Evolutionary conservation across 306 rosid species (phyloP), one percentile per base, ranked within the genome.

Genomic region (Vigna hirtella): DNA sequence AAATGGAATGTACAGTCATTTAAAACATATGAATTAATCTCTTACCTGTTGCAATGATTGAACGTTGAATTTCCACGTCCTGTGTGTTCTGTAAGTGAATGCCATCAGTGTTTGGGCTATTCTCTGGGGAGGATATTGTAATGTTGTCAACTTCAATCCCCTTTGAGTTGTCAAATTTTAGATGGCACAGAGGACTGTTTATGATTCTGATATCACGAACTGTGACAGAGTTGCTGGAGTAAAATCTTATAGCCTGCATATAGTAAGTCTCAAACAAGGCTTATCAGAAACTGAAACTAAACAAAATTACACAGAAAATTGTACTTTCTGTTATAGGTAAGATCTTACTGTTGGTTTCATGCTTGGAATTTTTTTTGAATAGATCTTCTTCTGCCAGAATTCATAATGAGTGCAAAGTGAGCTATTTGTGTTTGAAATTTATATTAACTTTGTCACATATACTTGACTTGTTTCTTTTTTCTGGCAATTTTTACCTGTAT

Each of bases 21-120:
- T 57, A 13, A 28, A 42, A 14, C 67, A 58, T 40, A 34, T 62
- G 15, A 68, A 8, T 58, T 57, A 80, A 62, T 70, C 73, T 53
- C 87, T 85, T 80, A 91, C 98, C 98, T 64, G 85, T 91, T 70
- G 82, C 85, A 71, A 95, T 87, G 72, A 83, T 59, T 45, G 98
- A 92, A 73, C 88, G 91, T 17, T 86, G 91, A 79, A 93, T 95
- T 84, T 91, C 91, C 2, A 88, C 98, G 26, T 91, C 93, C 28
- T 86, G 89, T 43, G 97, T 84, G 88, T 92, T 95, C 43, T 95
- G 98, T 91, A 95, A 70, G 86, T 92, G 98, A 87, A 95, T 93
- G 7, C 97, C 98, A 76, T 95, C 98, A 17, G 98, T 95, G 43
- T 95, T 95, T 67, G 93, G 96, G 77, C 98, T 95, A 59, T 79